These are phyloP conservation scores for Ocimum tenuiflorum DNA, from an alignment of 257 asterid species.

Conservation along the genomic window DNA sequence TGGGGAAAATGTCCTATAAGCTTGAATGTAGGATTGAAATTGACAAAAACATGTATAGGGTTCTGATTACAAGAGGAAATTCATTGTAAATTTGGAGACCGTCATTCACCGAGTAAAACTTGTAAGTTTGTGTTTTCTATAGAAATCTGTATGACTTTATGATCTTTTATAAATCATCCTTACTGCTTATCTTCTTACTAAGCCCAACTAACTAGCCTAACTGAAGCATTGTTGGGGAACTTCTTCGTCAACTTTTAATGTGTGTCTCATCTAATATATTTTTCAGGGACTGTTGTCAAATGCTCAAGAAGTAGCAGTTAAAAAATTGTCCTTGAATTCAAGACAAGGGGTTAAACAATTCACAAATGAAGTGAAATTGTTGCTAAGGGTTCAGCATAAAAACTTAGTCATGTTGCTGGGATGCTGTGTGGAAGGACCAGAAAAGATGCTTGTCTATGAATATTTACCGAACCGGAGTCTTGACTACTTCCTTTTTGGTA, in stretches of 20 bases:
- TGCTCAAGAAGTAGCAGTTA: conserved; percentile 84
- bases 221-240: not conserved
- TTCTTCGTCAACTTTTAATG: not conserved
- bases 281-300: conserved; percentile 64
- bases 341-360: conserved; percentile 70
- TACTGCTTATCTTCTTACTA: not conserved
- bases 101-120: not conserved
- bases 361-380: conserved; percentile 64
- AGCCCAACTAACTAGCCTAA: not conserved
- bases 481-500: conserved; percentile 77
- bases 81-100: not conserved
- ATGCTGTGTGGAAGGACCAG: conserved; percentile 81
- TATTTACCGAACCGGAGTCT: conserved; percentile 78
- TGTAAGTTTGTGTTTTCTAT: not conserved
- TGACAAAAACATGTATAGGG: not conserved
- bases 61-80: too few relatives aligned
- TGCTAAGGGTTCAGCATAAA: conserved; percentile 68
- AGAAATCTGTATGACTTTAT: not conserved
- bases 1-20: not conserved
- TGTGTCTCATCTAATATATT: not conserved
- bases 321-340: conserved; percentile 59
- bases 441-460: conserved; percentile 85
- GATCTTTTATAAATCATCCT: not conserved
- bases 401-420: conserved; percentile 71
- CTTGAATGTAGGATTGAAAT: not conserved